Conservation (phyloP, 331 rosid genomes). For the Saraca asoca region DNA sequence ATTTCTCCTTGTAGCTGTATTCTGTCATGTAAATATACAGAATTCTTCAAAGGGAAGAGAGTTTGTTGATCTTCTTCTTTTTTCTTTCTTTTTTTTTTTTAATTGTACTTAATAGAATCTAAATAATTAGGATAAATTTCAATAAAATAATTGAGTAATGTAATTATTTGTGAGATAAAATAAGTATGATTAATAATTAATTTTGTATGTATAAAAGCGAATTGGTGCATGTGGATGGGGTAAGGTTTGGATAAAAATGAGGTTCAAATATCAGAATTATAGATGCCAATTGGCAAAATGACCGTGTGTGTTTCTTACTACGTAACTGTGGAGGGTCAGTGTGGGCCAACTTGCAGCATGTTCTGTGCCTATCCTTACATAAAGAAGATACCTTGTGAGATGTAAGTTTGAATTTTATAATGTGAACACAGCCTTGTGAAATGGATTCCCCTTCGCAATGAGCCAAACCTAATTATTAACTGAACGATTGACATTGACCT, state of each 20-base stretch:
- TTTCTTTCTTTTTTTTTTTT: neutral
- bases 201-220: neutral
- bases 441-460: slow-evolving; percentile 19
- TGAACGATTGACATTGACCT: slow-evolving; percentile 36
- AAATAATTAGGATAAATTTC: too few species aligned
- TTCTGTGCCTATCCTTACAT: neutral
- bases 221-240: neutral
- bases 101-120: too few species aligned
- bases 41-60: neutral
- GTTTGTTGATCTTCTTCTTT: too few species aligned
- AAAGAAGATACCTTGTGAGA: neutral
- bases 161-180: too few species aligned
- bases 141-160: too few species aligned
- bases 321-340: neutral
- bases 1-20: slow-evolving; percentile 6
- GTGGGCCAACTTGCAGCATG: slow-evolving; percentile 29
- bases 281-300: neutral
- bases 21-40: slow-evolving; percentile 30
- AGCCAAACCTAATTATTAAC: slow-evolving; percentile 22
- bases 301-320: neutral
- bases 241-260: slow-evolving; percentile 7
- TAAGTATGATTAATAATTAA: too few species aligned
- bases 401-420: slow-evolving; percentile 1
- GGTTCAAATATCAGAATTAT: neutral
- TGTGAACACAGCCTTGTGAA: slow-evolving; percentile 20